A percentile compares a stretch with the other conserved stretches of the same genome.
Conservation (phyloP, 495 filamentous ascomycete genomes). For the Trypethelium eluteriae region DNA sequence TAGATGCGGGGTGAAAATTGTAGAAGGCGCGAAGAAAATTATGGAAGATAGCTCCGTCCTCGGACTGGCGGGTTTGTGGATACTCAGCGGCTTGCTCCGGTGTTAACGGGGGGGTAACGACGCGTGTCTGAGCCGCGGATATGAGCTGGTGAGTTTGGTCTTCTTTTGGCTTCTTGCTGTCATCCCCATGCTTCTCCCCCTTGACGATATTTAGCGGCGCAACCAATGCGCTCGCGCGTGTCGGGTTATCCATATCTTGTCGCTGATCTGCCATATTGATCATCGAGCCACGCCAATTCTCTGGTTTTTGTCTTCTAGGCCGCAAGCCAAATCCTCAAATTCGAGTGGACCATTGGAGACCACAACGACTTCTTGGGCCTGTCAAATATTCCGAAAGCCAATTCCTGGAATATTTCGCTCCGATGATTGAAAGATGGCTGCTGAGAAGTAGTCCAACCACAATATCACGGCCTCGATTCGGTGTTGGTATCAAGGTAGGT, state of each 20-base stretch:
- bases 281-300: not conserved
- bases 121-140: not conserved
- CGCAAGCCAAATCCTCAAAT: not conserved
- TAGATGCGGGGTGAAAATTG: constrained; percentile 73
- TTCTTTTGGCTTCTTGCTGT: not conserved
- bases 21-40: constrained; percentile 96
- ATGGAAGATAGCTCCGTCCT: constrained; percentile 55
- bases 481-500: not conserved
- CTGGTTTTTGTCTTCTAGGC: not conserved
- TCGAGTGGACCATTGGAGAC: constrained; percentile 3
- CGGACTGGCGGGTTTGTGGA: not conserved
- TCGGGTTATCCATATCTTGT: not conserved
- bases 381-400: not conserved
- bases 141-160: not conserved
- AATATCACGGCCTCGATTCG: not conserved
- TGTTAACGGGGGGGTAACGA: constrained; percentile 21
- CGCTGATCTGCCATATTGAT: not conserved
- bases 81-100: constrained; percentile 20
- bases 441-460: not conserved
- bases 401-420: not conserved
- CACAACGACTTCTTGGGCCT: not conserved
- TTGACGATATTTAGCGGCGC: constrained; percentile 29
- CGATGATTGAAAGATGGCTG: not conserved
- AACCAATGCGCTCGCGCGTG: constrained; percentile 26
- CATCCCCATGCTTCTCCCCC: not conserved